These are phyloP conservation scores for Amoebophrya sp. DNA, from an alignment of 169 alveolate species.

Conservation along the genomic window DNA sequence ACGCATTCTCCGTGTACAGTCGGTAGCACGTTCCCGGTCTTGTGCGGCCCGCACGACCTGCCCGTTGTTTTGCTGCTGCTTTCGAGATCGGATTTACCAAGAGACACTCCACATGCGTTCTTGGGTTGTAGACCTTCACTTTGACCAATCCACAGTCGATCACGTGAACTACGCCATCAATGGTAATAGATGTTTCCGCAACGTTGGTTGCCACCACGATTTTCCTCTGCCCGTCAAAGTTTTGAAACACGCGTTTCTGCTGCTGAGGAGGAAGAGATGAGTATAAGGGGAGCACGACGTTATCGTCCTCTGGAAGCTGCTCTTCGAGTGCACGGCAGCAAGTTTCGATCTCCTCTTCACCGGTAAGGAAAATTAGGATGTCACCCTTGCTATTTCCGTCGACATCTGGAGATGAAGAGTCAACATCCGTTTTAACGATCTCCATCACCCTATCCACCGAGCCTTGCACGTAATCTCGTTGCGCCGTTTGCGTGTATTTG, in stretches of 20 bases:
- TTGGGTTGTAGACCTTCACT: slow-evolving; percentile 97
- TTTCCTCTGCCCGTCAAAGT: slow-evolving; percentile 50
- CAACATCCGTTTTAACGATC: neutral
- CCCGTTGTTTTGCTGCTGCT: slow-evolving; percentile 98
- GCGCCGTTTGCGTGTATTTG: neutral
- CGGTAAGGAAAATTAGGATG: slow-evolving; percentile 94
- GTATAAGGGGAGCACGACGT: slow-evolving; percentile 83
- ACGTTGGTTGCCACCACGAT: slow-evolving; percentile 95
- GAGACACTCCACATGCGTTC: slow-evolving; percentile 94
- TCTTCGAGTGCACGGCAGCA: slow-evolving; percentile 62
- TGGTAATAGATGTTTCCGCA: slow-evolving; percentile 98
- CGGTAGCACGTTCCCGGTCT: slow-evolving; percentile 95
- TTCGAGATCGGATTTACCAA: slow-evolving; percentile 95
- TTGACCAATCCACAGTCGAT: slow-evolving; percentile 99
- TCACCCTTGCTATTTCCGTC: no score
- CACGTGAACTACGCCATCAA: slow-evolving; percentile 99
- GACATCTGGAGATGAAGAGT: no score
- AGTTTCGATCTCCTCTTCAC: slow-evolving; percentile 97
- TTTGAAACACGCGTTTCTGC: slow-evolving; percentile 86
- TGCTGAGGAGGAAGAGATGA: slow-evolving; percentile 92
- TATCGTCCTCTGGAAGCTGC: slow-evolving; percentile 8
- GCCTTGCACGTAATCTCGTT: neutral
- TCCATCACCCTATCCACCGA: neutral
- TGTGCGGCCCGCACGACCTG: slow-evolving; percentile 99
- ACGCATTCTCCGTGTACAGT: slow-evolving; percentile 92